Percentiles rank a stretch among this genome's conserved stretches.
These are phyloP conservation scores for Ilyonectria sp. DNA, from an alignment of 2,329 filamentous ascomycete genomes.

Conservation along the genomic window DNA sequence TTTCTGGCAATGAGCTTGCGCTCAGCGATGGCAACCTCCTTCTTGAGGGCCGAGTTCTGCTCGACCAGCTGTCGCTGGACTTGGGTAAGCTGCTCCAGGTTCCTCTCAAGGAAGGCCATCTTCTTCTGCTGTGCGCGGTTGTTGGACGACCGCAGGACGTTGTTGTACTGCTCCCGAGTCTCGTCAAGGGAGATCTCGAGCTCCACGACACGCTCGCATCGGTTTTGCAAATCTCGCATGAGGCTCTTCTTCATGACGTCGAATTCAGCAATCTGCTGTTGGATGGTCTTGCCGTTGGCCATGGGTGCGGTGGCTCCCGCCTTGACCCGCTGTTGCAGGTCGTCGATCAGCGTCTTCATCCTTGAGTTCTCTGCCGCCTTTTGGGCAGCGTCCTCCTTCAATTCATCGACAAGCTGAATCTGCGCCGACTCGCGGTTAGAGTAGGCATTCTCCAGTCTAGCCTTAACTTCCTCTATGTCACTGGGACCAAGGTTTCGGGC, in stretches of 20 bases:
- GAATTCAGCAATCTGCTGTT: conserved; percentile 98
- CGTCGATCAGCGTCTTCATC: conserved; percentile 85
- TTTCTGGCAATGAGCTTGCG: conserved; percentile 96
- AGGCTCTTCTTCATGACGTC: conserved; percentile 99
- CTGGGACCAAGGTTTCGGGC: conserved; percentile 82
- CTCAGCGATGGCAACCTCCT: conserved; percentile 98
- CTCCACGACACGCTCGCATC: conserved; percentile 97
- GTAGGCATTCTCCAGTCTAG: conserved; percentile 83
- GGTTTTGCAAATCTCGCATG: conserved; percentile 98
- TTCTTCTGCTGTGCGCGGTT: conserved; percentile 99
- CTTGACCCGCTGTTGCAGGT: conserved; percentile 82
- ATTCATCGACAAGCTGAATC: conserved; percentile 80
- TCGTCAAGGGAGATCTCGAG: conserved; percentile 98
- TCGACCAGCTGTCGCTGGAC: conserved; percentile 98
- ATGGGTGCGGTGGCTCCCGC: conserved; percentile 71
- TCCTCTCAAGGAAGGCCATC: conserved; percentile 99
- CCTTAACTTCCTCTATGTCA: conserved; percentile 89
- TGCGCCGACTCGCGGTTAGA: conserved; percentile 81
- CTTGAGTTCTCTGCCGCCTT: conserved; percentile 87
- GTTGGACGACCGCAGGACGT: conserved; percentile 95
- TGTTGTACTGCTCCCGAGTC: conserved; percentile 99
- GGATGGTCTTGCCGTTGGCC: conserved; percentile 89
- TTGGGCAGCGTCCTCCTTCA: conserved; percentile 81
- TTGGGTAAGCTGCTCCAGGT: conserved; percentile 96
- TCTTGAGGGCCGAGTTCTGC: conserved; percentile 97